Conservation (phyloP, 305 asterid genomes). For the Solanum chacoense region DNA sequence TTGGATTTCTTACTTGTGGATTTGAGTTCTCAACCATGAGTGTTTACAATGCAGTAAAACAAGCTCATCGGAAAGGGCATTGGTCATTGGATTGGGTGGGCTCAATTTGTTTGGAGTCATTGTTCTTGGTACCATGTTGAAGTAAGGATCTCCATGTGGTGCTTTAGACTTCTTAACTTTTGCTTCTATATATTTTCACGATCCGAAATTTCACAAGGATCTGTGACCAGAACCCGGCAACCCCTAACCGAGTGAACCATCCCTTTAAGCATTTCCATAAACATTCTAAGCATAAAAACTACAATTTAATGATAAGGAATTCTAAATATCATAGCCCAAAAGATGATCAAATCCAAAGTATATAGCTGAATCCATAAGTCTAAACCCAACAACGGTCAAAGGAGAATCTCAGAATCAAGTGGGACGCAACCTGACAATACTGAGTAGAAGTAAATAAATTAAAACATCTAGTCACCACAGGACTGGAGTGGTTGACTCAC, state of each 20-base stretch:
- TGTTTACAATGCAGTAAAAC: constrained; percentile 52
- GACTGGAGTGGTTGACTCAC: not conserved
- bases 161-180: constrained; percentile 2
- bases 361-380: not conserved
- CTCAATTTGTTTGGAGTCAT: constrained; percentile 83
- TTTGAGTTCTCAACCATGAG: constrained; percentile 5
- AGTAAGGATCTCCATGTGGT: constrained; percentile 37
- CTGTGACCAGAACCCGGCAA: not conserved
- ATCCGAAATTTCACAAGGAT: not conserved
- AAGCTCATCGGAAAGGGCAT: constrained; percentile 70
- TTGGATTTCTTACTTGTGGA: not conserved
- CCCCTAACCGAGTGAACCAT: not conserved
- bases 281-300: not conserved
- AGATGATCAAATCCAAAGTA: not conserved
- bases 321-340: not conserved
- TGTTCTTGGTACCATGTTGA: constrained; percentile 82
- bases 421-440: not conserved
- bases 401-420: not conserved
- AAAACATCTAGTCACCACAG: not conserved
- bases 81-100: constrained; percentile 95
- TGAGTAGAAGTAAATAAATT: not conserved
- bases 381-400: not conserved
- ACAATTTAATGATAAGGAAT: not conserved
- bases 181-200: not conserved
- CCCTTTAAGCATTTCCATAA: not conserved